Evolutionary conservation across 257 asterid genomes (phyloP).

Genomic region (Ballota nigra): DNA sequence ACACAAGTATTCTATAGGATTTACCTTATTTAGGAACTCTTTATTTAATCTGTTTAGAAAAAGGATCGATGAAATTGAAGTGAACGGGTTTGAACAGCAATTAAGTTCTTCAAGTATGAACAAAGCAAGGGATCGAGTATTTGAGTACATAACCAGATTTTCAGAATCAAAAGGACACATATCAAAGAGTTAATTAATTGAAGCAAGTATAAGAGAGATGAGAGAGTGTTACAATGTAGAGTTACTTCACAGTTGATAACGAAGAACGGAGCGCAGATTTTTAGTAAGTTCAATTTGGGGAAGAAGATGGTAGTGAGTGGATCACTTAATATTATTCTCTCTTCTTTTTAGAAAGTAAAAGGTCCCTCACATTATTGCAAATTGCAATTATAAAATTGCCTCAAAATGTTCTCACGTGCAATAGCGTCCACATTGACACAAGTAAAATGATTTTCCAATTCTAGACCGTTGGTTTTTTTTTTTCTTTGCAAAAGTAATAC

Average conservation of each 20-base stretch:
- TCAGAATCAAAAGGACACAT: background rate
- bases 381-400: no score
- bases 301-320: no score
- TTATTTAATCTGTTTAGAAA: background rate
- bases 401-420: no score
- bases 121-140: background rate
- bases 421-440: no score
- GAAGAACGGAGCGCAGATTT: background rate
- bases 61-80: background rate
- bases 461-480: no score
- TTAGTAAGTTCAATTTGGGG: no score
- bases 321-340: no score
- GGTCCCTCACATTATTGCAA: no score
- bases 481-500: no score
- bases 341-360: no score
- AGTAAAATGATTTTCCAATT: no score
- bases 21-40: background rate
- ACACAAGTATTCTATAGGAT: background rate
- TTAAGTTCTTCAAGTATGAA: background rate
- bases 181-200: background rate
- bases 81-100: background rate
- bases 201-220: conserved; percentile 18
- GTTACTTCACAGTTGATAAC: conserved; percentile 11
- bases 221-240: conserved; percentile 16
- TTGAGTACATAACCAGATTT: conserved; percentile 2